A percentile compares a stretch with the other conserved stretches of the same genome.
These are phyloP conservation scores for Fusarium duplospermum DNA, from an alignment of 2,329 filamentous ascomycete species.

Conservation along the genomic window DNA sequence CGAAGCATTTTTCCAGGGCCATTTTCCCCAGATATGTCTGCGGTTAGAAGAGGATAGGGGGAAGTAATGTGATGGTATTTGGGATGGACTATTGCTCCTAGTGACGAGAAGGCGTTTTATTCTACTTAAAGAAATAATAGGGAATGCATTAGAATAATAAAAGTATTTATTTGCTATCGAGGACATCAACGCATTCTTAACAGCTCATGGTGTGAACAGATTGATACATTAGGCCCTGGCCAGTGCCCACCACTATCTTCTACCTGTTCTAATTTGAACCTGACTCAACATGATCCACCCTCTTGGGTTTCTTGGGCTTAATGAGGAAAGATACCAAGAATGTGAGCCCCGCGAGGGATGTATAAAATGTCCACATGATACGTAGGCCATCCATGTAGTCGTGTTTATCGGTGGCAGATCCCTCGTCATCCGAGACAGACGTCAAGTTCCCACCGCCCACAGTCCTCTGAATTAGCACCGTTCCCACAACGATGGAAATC, in stretches of 20 bases:
- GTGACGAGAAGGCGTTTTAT: neutral
- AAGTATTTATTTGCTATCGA: neutral
- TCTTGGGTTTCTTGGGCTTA: constrained; percentile 10
- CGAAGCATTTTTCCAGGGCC: neutral
- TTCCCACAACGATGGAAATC: constrained; percentile 76
- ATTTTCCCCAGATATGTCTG: neutral
- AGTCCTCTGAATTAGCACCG: constrained; percentile 74
- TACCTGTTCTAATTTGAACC: neutral
- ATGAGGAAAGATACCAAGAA: constrained; percentile 25
- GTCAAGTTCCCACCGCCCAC: constrained; percentile 32
- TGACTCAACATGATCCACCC: neutral
- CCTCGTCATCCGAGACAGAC: constrained; percentile 6
- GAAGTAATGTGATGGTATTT: neutral
- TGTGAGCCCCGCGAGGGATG: constrained; percentile 26
- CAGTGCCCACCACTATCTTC: neutral
- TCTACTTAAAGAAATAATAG: neutral
- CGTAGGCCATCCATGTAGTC: constrained; percentile 30
- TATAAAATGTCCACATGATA: constrained; percentile 39
- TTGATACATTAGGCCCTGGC: neutral
- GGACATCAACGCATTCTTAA: neutral
- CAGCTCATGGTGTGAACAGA: neutral
- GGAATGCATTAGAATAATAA: neutral
- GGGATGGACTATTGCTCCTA: neutral
- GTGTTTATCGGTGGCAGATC: constrained; percentile 16
- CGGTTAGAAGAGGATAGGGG: neutral